phyloP scores from a whole-genome alignment of 2,329 filamentous ascomycete species.

The Celoporthe dispersa region DNA sequence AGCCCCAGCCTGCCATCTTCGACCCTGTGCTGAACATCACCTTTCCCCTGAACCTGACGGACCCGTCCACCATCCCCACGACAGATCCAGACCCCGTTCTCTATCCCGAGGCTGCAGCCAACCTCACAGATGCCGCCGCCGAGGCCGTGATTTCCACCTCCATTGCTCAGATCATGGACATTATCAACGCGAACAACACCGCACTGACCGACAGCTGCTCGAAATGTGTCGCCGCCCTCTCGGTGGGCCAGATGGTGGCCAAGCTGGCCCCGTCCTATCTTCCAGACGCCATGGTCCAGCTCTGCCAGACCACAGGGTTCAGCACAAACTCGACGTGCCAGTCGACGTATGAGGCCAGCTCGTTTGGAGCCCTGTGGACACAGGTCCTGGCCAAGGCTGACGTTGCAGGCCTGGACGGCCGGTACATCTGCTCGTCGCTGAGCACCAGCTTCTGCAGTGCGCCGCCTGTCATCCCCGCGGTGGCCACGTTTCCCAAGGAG shows the following conservation, averaged over 20 bases:
- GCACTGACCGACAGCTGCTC: slow-evolving; percentile 50
- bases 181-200: slow-evolving; percentile 45
- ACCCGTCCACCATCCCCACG: slow-evolving; percentile 55
- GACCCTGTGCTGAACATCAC: slow-evolving; percentile 60
- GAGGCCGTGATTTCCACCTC: slow-evolving; percentile 48
- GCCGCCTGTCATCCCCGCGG: slow-evolving; percentile 49
- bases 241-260: slow-evolving; percentile 54
- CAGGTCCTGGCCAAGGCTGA: slow-evolving; percentile 59
- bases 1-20: slow-evolving; percentile 47
- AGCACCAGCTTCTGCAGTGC: slow-evolving; percentile 51
- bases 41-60: slow-evolving; percentile 58
- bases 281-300: slow-evolving; percentile 53
- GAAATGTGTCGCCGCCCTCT: slow-evolving; percentile 56
- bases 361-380: slow-evolving; percentile 60
- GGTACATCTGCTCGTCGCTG: slow-evolving; percentile 59
- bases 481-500: slow-evolving; percentile 58
- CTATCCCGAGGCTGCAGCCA: slow-evolving; percentile 51
- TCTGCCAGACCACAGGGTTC: slow-evolving; percentile 55
- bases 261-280: slow-evolving; percentile 52
- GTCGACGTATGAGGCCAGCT: slow-evolving; percentile 49
- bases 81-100: slow-evolving; percentile 53
- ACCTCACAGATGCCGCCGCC: slow-evolving; percentile 46
- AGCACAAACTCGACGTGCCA: slow-evolving; percentile 52
- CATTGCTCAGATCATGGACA: slow-evolving; percentile 48
- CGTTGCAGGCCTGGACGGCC: slow-evolving; percentile 57